phyloP scores from a whole-genome alignment of 176 grass and related monocot species.

The Aegilops speltoides region DNA sequence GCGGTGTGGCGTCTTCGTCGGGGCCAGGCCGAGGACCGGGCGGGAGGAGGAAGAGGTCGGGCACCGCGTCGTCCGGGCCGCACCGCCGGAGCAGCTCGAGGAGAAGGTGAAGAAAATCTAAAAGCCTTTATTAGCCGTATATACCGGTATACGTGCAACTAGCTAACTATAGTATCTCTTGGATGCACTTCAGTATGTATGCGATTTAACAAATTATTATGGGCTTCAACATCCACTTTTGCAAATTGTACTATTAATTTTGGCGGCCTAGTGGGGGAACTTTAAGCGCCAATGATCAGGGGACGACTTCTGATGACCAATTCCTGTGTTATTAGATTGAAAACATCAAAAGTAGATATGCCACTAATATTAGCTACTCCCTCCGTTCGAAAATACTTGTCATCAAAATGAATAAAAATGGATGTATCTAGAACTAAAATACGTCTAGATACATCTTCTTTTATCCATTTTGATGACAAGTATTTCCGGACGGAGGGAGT shows the following conservation, averaged over 20 bases:
- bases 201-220: neutral
- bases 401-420: too few species aligned
- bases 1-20: neutral
- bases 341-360: neutral
- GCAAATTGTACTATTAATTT: neutral
- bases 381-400: too few species aligned
- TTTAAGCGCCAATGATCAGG: constrained; percentile 26
- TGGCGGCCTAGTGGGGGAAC: constrained; percentile 12
- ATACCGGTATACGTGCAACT: neutral
- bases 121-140: neutral
- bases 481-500: too few species aligned
- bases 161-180: neutral
- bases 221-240: neutral
- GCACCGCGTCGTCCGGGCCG: neutral
- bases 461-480: too few species aligned
- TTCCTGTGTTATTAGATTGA: neutral
- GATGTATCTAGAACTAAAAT: too few species aligned
- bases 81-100: constrained; percentile 28
- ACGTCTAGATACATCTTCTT: too few species aligned
- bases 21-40: neutral
- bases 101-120: constrained; percentile 51
- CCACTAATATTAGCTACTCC: neutral
- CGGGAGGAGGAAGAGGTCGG: neutral
- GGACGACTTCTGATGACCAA: neutral
- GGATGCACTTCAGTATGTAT: neutral